Percentiles rank a stretch among this genome's conserved stretches.
phyloP scores from a whole-genome alignment of 169 alveolate genomes.

The Plasmodium gallinaceum region DNA sequence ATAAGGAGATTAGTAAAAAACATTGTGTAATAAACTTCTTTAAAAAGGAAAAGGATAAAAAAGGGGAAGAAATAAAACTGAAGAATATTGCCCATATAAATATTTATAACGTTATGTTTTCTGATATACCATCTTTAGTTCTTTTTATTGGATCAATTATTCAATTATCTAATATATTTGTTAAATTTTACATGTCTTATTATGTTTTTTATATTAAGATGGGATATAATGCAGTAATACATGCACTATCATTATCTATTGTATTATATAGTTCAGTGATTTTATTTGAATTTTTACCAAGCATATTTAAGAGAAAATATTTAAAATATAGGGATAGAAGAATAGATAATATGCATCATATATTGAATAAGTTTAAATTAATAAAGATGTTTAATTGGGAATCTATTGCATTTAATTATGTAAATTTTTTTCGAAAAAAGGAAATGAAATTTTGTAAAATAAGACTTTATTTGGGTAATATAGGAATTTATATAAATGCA shows the following conservation, averaged over 20 bases:
- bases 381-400: constrained; percentile 75
- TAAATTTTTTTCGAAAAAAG: constrained; percentile 44
- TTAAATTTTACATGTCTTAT: constrained; percentile 39
- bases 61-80: constrained; percentile 15
- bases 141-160: constrained; percentile 50
- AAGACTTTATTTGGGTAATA: constrained; percentile 46
- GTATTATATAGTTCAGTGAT: constrained; percentile 44
- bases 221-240: constrained; percentile 32
- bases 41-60: constrained; percentile 4
- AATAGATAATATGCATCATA: constrained; percentile 62
- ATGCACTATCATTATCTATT: constrained; percentile 14
- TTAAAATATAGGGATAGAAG: constrained; percentile 64
- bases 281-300: constrained; percentile 48
- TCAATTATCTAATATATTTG: constrained; percentile 33
- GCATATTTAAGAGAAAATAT: constrained; percentile 27
- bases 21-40: constrained; percentile 26
- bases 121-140: constrained; percentile 47
- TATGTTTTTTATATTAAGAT: constrained; percentile 43
- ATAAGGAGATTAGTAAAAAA: constrained; percentile 16
- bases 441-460: constrained; percentile 67
- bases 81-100: constrained; percentile 28
- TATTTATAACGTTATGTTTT: constrained; percentile 68
- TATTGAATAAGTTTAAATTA: constrained; percentile 60
- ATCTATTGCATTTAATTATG: constrained; percentile 54
- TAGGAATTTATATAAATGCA: constrained; percentile 46